A percentile compares a stretch with the other conserved stretches of the same genome.
phyloP scores from a whole-genome alignment of 306 rosid genomes.

The Sesbania bispinosa region DNA sequence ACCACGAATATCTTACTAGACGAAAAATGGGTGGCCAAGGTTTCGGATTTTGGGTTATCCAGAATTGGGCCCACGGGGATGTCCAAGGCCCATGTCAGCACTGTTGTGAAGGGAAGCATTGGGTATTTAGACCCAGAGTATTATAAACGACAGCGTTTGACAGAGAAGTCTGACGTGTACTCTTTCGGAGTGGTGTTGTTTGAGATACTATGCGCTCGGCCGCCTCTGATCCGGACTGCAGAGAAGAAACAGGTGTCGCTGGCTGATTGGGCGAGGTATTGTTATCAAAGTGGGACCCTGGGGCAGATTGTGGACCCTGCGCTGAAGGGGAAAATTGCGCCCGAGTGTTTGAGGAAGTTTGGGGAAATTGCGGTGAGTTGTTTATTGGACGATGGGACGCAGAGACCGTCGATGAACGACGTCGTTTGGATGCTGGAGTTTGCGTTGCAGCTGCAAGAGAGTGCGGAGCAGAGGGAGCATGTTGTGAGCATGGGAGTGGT shows the following conservation, averaged over 20 bases:
- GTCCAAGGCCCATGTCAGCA: constrained; percentile 35
- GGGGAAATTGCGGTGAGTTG: constrained; percentile 43
- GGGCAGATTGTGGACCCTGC: constrained; percentile 44
- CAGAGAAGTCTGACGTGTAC: constrained; percentile 62
- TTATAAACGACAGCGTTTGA: constrained; percentile 36
- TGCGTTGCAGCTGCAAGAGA: constrained; percentile 58
- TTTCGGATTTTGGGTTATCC: constrained; percentile 57
- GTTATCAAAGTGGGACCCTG: constrained; percentile 16
- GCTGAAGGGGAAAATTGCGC: constrained; percentile 29
- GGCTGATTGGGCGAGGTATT: constrained; percentile 41
- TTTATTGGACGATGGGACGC: constrained; percentile 42
- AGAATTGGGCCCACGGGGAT: constrained; percentile 36
- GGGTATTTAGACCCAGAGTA: constrained; percentile 53
- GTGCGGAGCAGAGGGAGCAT: constrained; percentile 28
- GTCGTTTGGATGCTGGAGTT: constrained; percentile 52
- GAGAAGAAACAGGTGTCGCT: constrained; percentile 39
- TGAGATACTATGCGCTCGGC: constrained; percentile 48
- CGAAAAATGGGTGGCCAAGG: constrained; percentile 45
- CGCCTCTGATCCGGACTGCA: constrained; percentile 16
- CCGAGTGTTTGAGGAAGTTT: constrained; percentile 35
- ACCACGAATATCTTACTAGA: constrained; percentile 52
- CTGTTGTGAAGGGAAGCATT: constrained; percentile 32
- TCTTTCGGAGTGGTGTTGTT: constrained; percentile 59
- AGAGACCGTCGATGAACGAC: constrained; percentile 64
- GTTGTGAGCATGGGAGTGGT: neutral